Conservation (phyloP, 441 rosid species). For the Erodium chrysanthum region DNA sequence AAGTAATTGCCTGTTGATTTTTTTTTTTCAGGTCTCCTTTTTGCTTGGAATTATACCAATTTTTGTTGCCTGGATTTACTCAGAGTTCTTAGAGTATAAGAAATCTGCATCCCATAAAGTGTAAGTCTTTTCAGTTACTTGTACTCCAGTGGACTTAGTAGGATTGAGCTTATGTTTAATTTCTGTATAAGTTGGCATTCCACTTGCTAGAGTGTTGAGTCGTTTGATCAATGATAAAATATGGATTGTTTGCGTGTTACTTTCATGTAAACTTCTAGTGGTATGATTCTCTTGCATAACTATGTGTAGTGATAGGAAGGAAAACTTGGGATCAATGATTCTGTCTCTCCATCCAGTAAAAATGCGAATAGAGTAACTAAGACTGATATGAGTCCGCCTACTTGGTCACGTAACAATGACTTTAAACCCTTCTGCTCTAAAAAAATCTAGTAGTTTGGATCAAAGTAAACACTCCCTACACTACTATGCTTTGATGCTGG, state of each 20-base stretch:
- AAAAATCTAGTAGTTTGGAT: not conserved
- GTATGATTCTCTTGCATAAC: not conserved
- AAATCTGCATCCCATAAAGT: constrained; percentile 56
- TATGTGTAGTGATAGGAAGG: not conserved
- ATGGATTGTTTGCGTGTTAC: not conserved
- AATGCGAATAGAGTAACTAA: not conserved
- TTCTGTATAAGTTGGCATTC: not conserved
- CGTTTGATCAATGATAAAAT: not conserved
- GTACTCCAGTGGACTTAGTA: not conserved
- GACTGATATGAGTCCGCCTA: too few relatives aligned
- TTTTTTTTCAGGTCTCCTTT: constrained; percentile 64
- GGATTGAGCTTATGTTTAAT: constrained; percentile 1
- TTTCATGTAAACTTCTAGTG: not conserved
- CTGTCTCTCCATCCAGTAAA: not conserved
- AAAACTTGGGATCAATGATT: not conserved
- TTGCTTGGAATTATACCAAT: constrained; percentile 73
- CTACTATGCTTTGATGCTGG: constrained; percentile 10
- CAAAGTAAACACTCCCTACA: not conserved
- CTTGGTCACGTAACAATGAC: too few relatives aligned
- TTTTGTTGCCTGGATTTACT: constrained; percentile 74
- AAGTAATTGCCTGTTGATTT: constrained; percentile 14
- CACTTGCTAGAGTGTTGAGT: not conserved
- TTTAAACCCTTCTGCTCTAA: not conserved
- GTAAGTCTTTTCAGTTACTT: constrained; percentile 36
- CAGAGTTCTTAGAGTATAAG: constrained; percentile 68